Evolutionary conservation across 371 early-diverging fungal genomes (phyloP), one percentile per base, ranked within the genome.

Genomic region (Lichtheimia ramosa): DNA sequence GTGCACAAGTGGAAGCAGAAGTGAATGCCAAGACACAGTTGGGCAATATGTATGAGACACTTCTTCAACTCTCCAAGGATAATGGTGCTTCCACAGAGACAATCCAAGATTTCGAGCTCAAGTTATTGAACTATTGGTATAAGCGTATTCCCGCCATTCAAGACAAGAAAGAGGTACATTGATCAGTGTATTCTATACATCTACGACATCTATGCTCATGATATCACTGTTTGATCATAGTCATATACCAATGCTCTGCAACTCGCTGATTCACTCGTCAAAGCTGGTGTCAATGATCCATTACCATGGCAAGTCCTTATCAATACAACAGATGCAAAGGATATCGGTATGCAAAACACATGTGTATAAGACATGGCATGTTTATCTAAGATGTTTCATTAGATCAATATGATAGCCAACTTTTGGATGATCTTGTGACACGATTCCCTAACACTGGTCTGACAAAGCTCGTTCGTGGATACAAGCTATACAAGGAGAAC

Each of bases 11-110:
- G 0, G 76, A 75, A 46, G 74, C 70, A 0, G 90, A 91, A 40
- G 72, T 90, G 5, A 86, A 77, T 55, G 70, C 67, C 10, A 64
- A 77, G 27, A 90, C 92, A 0, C 77, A 86, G 54, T 59, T 89
- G 48, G 71, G 75, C 46, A 39, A 51, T 3, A 77, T 84, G 54
- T 74, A 80, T 21, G 66, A 74, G 48, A 71, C 57, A 6, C 65
- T 81, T 14, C 56, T 83, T n/a, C 63, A 55, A n/a, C 46, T 69
- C n/a, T 51, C 66, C 27, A 48, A 70, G 7, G 61, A 68, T 18
- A 52, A 52, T 2, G 63, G 58, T 7, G 46, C 46, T 8, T 46
- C 46, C 21, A 43, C 51, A 18, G 58, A 62, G 16, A 51, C 65
- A n/a, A 59, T 23, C 15, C 43, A 58, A 14, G 41, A 23, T 13